A percentile compares a stretch with the other conserved stretches of the same genome.
These are phyloP conservation scores for Turnera subulata DNA, from an alignment of 345 rosid genomes.

Conservation along the genomic window DNA sequence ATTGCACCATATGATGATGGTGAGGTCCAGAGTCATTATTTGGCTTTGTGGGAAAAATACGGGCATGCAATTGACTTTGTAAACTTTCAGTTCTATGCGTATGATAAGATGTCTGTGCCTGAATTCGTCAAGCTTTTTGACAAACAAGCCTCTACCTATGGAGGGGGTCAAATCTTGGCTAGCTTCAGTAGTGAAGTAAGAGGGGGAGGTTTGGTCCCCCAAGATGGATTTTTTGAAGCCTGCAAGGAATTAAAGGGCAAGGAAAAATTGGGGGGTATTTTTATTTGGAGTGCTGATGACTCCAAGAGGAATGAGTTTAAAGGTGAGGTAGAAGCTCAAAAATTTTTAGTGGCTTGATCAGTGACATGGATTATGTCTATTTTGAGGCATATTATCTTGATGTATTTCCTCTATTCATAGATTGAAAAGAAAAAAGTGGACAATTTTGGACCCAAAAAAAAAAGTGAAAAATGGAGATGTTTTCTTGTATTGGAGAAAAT, in stretches of 20 bases:
- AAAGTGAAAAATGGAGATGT: no score
- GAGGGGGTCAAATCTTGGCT: constrained; percentile 4
- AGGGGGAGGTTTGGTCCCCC: not conserved
- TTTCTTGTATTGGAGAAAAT: no score
- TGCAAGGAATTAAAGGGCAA: not conserved
- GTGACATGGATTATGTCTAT: no score
- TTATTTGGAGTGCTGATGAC: constrained; percentile 6
- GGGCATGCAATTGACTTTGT: constrained; percentile 1
- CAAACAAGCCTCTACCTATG: not conserved
- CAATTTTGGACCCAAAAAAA: no score
- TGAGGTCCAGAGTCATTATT: constrained; percentile 1
- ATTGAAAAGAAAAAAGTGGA: no score
- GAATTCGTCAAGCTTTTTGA: constrained; percentile 1
- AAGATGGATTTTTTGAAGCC: constrained; percentile 6
- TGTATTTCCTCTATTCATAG: no score
- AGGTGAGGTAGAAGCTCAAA: constrained; percentile 2
- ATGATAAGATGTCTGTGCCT: not conserved
- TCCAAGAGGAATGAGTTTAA: not conserved
- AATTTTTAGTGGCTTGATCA: no score
- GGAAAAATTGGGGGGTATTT: constrained; percentile 1
- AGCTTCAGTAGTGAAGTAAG: not conserved
- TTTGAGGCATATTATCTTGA: no score
- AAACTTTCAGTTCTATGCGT: constrained; percentile 9
- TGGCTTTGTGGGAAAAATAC: constrained; percentile 4
- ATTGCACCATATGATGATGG: constrained; percentile 9